These are phyloP conservation scores for Fusarium burgessii DNA, from an alignment of 2,329 filamentous ascomycete genomes.

Conservation along the genomic window DNA sequence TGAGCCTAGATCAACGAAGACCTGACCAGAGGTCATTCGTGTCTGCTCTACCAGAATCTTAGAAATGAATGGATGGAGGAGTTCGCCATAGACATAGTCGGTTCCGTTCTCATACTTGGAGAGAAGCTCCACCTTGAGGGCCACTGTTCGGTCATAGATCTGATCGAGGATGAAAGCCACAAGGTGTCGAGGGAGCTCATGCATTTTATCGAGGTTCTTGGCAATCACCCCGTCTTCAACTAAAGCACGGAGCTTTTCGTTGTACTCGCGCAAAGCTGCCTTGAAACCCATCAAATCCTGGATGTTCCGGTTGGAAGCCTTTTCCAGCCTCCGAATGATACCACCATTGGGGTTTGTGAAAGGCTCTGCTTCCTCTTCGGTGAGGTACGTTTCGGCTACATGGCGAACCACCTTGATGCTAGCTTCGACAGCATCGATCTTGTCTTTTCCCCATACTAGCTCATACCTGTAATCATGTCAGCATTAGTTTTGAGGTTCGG, in stretches of 20 bases:
- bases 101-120: constrained; percentile 89
- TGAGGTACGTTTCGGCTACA: constrained; percentile 82
- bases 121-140: constrained; percentile 85
- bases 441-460: constrained; percentile 81
- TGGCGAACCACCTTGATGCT: constrained; percentile 77
- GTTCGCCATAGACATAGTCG: constrained; percentile 94
- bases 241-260: constrained; percentile 73
- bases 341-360: constrained; percentile 80
- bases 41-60: constrained; percentile 83
- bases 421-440: constrained; percentile 80
- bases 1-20: constrained; percentile 95
- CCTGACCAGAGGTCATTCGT: constrained; percentile 81
- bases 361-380: constrained; percentile 72
- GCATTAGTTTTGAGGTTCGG: constrained; percentile 1
- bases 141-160: constrained; percentile 92
- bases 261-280: constrained; percentile 80
- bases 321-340: constrained; percentile 80
- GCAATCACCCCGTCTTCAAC: constrained; percentile 78
- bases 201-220: constrained; percentile 75
- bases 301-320: constrained; percentile 76
- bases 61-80: constrained; percentile 85
- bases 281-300: constrained; percentile 76
- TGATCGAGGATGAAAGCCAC: constrained; percentile 87
- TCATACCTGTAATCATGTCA: constrained; percentile 58
- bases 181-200: constrained; percentile 76